phyloP scores from a whole-genome alignment of 805 yeast genomes.

The Spathaspora boniae region DNA sequence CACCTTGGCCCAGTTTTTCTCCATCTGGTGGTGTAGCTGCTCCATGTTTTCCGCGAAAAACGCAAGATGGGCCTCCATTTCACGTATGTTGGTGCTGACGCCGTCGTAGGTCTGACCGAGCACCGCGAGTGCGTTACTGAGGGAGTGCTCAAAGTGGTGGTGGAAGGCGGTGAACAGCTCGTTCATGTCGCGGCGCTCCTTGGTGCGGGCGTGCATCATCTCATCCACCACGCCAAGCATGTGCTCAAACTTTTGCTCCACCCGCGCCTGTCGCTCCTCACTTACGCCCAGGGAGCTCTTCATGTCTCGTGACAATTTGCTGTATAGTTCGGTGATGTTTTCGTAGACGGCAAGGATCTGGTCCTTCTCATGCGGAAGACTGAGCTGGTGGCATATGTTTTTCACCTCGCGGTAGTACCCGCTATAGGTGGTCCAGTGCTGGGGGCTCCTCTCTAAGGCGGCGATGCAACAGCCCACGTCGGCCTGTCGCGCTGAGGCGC shows the following conservation, averaged over 20 bases:
- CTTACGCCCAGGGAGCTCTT: slow-evolving; percentile 6
- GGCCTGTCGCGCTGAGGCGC: slow-evolving; percentile 1
- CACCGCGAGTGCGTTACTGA: slow-evolving; percentile 5
- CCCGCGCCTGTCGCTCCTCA: slow-evolving; percentile 6
- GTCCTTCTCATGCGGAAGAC: slow-evolving; percentile 50
- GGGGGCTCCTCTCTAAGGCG: slow-evolving; percentile 42
- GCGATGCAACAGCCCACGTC: slow-evolving; percentile 35
- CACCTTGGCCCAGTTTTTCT: background rate
- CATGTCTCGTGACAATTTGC: slow-evolving; percentile 10
- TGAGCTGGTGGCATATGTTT: slow-evolving; percentile 50
- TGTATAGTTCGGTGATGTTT: slow-evolving; percentile 39
- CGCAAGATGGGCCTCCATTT: slow-evolving; percentile 5
- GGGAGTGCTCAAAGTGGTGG: slow-evolving; percentile 5
- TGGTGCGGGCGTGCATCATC: slow-evolving; percentile 1
- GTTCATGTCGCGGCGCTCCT: slow-evolving; percentile 2
- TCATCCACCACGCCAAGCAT: slow-evolving; percentile 9
- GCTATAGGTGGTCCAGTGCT: slow-evolving; percentile 73
- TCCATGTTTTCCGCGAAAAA: slow-evolving; percentile 6
- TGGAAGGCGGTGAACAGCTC: slow-evolving; percentile 6
- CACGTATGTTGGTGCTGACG: slow-evolving; percentile 7
- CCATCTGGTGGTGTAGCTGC: slow-evolving; percentile 1
- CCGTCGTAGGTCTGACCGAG: slow-evolving; percentile 6
- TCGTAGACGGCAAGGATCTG: slow-evolving; percentile 44
- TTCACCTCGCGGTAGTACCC: slow-evolving; percentile 58
- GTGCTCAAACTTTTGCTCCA: slow-evolving; percentile 11